A percentile compares a stretch with the other conserved stretches of the same genome.
These are phyloP conservation scores for Fusarium penzigii DNA, from an alignment of 2,329 filamentous ascomycete species.

Conservation along the genomic window DNA sequence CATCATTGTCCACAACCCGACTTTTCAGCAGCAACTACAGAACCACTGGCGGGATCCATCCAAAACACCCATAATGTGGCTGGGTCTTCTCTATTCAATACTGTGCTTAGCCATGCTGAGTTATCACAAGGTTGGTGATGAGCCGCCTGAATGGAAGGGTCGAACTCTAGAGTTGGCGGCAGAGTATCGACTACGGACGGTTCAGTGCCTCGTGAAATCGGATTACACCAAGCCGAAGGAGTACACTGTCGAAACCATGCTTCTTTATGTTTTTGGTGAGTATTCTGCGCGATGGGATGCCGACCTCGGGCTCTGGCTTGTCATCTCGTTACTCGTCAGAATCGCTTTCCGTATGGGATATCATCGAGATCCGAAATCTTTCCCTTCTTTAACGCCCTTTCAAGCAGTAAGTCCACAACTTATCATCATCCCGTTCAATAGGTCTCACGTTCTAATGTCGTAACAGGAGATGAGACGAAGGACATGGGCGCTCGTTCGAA, in stretches of 20 bases:
- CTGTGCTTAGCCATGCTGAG: constrained; percentile 77
- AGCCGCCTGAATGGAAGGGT: constrained; percentile 77
- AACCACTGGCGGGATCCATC: constrained; percentile 70
- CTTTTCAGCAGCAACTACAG: constrained; percentile 74
- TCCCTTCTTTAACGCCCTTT: constrained; percentile 70
- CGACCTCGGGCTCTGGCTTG: constrained; percentile 66
- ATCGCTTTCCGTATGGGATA: constrained; percentile 71
- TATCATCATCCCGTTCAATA: background rate
- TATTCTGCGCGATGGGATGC: constrained; percentile 73
- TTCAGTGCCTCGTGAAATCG: constrained; percentile 74
- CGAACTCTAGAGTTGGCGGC: constrained; percentile 59
- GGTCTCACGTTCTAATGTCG: constrained; percentile 8
- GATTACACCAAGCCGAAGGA: constrained; percentile 76
- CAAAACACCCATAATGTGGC: constrained; percentile 74
- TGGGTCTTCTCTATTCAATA: constrained; percentile 75
- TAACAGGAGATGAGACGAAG: constrained; percentile 68
- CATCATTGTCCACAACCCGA: constrained; percentile 78
- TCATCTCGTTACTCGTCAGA: constrained; percentile 56
- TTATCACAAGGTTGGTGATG: constrained; percentile 77
- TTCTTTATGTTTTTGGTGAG: constrained; percentile 76
- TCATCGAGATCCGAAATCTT: constrained; percentile 76
- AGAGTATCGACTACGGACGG: constrained; percentile 70
- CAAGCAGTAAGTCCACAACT: constrained; percentile 56
- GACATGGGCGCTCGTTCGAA: constrained; percentile 70
- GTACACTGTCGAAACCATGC: constrained; percentile 76